Conservation (phyloP, 495 filamentous ascomycete genomes). For the Neurospora africana region DNA sequence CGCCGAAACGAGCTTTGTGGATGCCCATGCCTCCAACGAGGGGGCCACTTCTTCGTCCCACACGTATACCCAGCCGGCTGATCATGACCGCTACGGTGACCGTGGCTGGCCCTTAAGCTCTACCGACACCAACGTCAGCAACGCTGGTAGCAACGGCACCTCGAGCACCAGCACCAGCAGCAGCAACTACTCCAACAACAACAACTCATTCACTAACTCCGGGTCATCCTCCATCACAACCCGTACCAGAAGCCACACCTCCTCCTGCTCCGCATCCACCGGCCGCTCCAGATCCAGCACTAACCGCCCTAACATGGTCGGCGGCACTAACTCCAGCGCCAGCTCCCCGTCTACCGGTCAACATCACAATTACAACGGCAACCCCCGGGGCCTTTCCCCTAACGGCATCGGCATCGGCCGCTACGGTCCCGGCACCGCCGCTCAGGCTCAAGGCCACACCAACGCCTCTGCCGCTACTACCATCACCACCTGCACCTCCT, state of each 20-base stretch:
- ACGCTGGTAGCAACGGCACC: not conserved
- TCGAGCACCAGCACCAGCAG: not conserved
- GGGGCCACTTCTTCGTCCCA: not conserved
- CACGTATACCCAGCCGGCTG: not conserved
- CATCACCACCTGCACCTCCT: not conserved
- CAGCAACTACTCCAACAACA: not conserved
- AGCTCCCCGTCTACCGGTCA: not conserved
- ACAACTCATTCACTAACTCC: not conserved
- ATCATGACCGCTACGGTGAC: not conserved
- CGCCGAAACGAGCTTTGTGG: not conserved
- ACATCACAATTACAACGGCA: not conserved
- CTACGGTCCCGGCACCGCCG: not conserved
- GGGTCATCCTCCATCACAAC: not conserved
- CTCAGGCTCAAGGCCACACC: not conserved
- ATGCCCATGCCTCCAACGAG: not conserved
- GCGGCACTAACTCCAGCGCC: not conserved
- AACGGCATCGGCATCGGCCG: not conserved
- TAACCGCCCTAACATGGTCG: not conserved
- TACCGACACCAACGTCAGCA: not conserved
- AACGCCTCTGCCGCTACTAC: not conserved
- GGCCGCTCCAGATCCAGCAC: not conserved
- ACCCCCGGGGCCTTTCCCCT: not conserved
- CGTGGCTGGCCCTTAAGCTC: not conserved
- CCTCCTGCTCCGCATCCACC: not conserved
- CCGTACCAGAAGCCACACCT: not conserved